phyloP scores from a whole-genome alignment of 192 early-diverging fungal species.

The Oehlia diaphana region DNA sequence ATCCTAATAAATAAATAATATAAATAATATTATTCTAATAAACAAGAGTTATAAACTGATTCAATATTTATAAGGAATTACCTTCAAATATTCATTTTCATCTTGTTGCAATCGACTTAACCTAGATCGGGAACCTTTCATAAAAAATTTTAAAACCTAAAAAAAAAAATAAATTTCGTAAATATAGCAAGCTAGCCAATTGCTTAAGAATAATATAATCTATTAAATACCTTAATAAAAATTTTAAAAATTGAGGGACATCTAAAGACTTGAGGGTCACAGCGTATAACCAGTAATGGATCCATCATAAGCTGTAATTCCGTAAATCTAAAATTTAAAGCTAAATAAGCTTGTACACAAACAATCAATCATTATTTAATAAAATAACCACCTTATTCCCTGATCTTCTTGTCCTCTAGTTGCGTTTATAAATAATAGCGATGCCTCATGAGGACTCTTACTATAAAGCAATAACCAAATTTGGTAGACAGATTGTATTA shows the following conservation, averaged over 20 bases:
- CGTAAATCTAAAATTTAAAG: not conserved
- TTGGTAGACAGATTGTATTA: conserved; percentile 32
- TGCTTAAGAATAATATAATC: not conserved
- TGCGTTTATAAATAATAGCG: conserved; percentile 34
- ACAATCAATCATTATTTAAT: conserved; percentile 17
- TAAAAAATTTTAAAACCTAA: conserved; percentile 35
- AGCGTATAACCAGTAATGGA: conserved; percentile 56
- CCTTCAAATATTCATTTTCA: not conserved
- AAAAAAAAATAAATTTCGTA: conserved; percentile 10
- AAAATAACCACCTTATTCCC: not conserved
- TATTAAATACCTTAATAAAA: conserved; percentile 38
- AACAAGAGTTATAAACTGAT: not conserved
- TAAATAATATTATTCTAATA: not conserved
- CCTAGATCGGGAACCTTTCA: conserved; percentile 45
- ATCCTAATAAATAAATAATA: not conserved
- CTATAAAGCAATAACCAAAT: conserved; percentile 40
- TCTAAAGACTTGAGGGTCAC: conserved; percentile 54
- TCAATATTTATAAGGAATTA: not conserved
- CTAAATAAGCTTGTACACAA: not conserved
- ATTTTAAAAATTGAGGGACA: conserved; percentile 48
- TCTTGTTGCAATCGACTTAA: conserved; percentile 23
- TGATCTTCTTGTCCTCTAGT: conserved; percentile 12
- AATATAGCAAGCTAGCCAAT: not conserved
- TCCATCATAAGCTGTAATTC: conserved; percentile 44
- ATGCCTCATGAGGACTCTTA: conserved; percentile 36